phyloP scores from a whole-genome alignment of 129 eudicot species.

The Centella asiatica region DNA sequence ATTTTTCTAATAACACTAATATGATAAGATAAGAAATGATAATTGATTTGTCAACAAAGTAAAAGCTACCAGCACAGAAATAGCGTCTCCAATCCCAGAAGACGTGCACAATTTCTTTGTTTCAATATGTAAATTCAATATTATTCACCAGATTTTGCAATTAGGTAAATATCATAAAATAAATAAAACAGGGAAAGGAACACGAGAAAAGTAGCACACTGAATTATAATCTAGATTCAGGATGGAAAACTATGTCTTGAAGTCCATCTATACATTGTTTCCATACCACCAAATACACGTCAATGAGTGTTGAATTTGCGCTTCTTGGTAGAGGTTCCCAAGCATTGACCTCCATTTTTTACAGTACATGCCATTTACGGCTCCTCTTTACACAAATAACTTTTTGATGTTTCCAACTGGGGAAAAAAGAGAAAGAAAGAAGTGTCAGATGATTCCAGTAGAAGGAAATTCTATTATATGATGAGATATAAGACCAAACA shows the following conservation, averaged over 20 bases:
- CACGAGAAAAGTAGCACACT: neutral
- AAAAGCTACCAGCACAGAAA: too few species aligned
- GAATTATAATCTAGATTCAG: neutral
- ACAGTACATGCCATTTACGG: neutral
- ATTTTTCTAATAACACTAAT: too few species aligned
- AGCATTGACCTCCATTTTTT: neutral
- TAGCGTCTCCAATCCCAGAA: too few species aligned
- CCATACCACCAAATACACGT: neutral
- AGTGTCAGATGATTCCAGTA: neutral
- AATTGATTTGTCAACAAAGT: too few species aligned
- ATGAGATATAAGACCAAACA: neutral
- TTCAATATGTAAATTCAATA: too few species aligned
- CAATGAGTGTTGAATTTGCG: neutral
- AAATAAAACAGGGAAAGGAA: neutral
- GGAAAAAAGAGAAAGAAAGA: neutral
- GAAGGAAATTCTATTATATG: neutral
- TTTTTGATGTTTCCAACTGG: neutral
- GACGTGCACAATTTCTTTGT: too few species aligned
- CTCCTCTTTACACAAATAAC: neutral
- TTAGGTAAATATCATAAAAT: neutral
- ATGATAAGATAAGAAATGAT: too few species aligned
- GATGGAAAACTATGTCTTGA: neutral
- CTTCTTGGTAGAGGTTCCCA: neutral
- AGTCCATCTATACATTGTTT: constrained; percentile 7
- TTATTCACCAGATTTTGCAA: too few species aligned